Evolutionary conservation across 345 rosid species (phyloP), one percentile per base, ranked within the genome.

Genomic region (Abelmoschus esculentus): DNA sequence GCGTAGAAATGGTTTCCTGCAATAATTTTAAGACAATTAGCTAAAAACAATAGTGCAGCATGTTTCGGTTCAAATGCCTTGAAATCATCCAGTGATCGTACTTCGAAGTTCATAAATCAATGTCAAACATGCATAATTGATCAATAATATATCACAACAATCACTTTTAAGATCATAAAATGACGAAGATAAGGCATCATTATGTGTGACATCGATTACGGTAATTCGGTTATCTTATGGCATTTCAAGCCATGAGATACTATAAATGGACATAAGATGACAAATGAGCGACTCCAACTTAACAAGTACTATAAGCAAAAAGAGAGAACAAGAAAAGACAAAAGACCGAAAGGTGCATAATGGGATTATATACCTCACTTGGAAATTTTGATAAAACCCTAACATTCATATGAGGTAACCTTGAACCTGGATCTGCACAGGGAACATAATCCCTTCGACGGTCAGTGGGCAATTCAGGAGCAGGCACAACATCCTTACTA

Each of bases 401-500:
- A 63, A 90, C 85, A 63, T 80, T 74, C 86, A 87, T 85, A 80
- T 95, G 97, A 52, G 96, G 98, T 70, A 93, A 81, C 88, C 86
- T 87, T 71, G 87, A 85, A 17, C 99, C 99, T 66, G 99, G 96
- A 80, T 77, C 84, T 50, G 91, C 85, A 67, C 83, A 85, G 72
- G 97, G 98, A 63, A 88, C 74, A 75, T 85, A 95, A 71, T 88
- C 96, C 80, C 90, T 90, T 67, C 96, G 79, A 42, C 84, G 85
- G 71, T 96, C 96, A 61, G 83, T 91, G 0, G 93, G 90, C 15
- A 61, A 80, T 72, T 70, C 79, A n/a, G 66, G 74, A 64, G 70
- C 71, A 71, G 68, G 42, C 31, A 38, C 54, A 58, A 19, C 74
- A 52, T 78, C 66, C 56, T 72, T 77, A 36, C 40, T 70, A 69